These are phyloP conservation scores for Conringia planisiliqua DNA, from an alignment of 345 rosid genomes.

Conservation along the genomic window DNA sequence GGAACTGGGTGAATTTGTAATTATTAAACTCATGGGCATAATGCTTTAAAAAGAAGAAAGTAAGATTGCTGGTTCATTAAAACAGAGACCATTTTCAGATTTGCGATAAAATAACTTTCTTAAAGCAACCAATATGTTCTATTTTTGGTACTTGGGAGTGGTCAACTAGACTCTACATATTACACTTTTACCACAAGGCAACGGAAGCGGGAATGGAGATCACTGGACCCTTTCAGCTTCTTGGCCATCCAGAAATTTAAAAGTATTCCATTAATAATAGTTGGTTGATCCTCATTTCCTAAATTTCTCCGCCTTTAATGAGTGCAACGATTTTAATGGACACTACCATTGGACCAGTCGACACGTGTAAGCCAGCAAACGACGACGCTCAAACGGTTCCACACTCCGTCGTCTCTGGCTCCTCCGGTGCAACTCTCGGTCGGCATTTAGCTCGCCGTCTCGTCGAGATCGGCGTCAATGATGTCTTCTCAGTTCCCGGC, in stretches of 20 bases:
- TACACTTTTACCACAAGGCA: neutral
- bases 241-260: neutral
- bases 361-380: neutral
- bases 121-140: neutral
- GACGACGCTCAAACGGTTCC: neutral
- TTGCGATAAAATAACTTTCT: neutral
- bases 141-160: neutral
- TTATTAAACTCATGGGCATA: neutral
- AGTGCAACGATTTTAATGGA: neutral
- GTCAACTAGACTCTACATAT: neutral
- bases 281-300: neutral
- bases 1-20: constrained; percentile 10
- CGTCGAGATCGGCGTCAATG: neutral
- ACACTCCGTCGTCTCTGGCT: neutral
- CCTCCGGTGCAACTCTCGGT: neutral
- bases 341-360: neutral
- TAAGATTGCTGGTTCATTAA: too few relatives aligned
- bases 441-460: neutral
- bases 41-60: neutral
- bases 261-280: neutral
- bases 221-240: neutral
- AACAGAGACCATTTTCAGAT: neutral
- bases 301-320: neutral
- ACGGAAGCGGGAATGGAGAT: neutral
- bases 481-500: constrained; percentile 4